phyloP scores from a whole-genome alignment of 331 rosid genomes.

The Dryas integrifolia region DNA sequence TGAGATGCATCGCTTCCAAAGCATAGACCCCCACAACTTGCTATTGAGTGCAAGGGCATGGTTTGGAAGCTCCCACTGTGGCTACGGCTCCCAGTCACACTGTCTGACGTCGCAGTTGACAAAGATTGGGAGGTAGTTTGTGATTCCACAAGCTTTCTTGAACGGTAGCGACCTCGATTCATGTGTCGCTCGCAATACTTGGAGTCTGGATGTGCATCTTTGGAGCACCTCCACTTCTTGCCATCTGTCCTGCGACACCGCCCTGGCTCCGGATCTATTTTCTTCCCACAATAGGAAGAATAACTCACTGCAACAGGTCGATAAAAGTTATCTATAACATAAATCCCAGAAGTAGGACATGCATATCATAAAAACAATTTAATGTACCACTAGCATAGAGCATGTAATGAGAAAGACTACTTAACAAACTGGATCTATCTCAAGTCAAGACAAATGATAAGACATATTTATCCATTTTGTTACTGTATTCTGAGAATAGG shows the following conservation, averaged over 20 bases:
- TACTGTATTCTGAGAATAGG: not conserved
- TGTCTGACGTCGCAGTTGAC: constrained; percentile 46
- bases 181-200: constrained; percentile 90
- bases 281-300: constrained; percentile 72
- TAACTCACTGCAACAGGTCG: constrained; percentile 50
- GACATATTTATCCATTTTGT: not conserved
- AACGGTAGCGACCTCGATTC: constrained; percentile 90
- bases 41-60: constrained; percentile 42
- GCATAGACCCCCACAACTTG: constrained; percentile 37
- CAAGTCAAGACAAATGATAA: not conserved
- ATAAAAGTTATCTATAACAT: not conserved
- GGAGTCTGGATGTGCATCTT: constrained; percentile 77
- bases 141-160: constrained; percentile 99
- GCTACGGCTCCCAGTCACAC: constrained; percentile 27
- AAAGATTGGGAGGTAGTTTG: constrained; percentile 48
- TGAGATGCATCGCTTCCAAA: constrained; percentile 47
- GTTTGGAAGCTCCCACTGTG: constrained; percentile 43
- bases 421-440: not conserved
- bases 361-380: not conserved
- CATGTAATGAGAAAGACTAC: not conserved
- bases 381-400: no score
- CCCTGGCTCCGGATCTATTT: constrained; percentile 89
- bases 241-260: constrained; percentile 89
- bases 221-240: constrained; percentile 88
- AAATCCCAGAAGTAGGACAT: not conserved